Evolutionary conservation across 495 filamentous ascomycete species (phyloP), one percentile per base, ranked within the genome.

Genomic region (Xanthoparmelia taractica): DNA sequence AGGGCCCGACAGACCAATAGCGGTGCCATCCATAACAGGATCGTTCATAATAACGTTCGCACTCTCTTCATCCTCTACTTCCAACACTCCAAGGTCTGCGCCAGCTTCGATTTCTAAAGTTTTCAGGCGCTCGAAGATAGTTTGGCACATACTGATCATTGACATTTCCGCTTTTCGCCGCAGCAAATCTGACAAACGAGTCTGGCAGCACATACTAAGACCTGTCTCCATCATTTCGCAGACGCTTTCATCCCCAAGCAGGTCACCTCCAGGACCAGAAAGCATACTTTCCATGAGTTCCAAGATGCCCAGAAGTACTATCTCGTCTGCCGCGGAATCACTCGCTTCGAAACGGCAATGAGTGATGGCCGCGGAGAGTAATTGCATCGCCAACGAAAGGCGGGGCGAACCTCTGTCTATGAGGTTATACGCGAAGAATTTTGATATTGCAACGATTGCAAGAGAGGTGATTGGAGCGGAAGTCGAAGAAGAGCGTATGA

Each of bases 201-300:
- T 84, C 75, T 97, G 91, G 62, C 92, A 97, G 76, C 94, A 99
- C 83, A 99, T 97, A 72, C 92, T 96, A 65, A 99, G 73, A 6
- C 92, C 95, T 7, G 90, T 92, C 74, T 96, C 94, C 94, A 99
- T 97, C 94, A 99, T 97, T 71, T 96, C 90, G 70, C 94, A 99
- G 15, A 99, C 90, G 71, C 92, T 97, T 76, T 96, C 92, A 68
- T 99, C 94, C 38, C 93, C 92, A 5, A 96, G 81, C 4, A 97
- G 79, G 62, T 92, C 88, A 18, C 95, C 94, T 36, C 93, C 91
- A 0, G 94, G 91, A 2, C 95, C 90, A 57, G 90, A 91, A 58
- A 99, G 82, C 87, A 97, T 96, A 68, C 89, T 86, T 73, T 99
- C 94, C 94, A 99, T 97, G 65, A 99, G 81, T 71, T 96, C 94